phyloP scores from a whole-genome alignment of 2,329 filamentous ascomycete species.

The Whalleya microplaca region DNA sequence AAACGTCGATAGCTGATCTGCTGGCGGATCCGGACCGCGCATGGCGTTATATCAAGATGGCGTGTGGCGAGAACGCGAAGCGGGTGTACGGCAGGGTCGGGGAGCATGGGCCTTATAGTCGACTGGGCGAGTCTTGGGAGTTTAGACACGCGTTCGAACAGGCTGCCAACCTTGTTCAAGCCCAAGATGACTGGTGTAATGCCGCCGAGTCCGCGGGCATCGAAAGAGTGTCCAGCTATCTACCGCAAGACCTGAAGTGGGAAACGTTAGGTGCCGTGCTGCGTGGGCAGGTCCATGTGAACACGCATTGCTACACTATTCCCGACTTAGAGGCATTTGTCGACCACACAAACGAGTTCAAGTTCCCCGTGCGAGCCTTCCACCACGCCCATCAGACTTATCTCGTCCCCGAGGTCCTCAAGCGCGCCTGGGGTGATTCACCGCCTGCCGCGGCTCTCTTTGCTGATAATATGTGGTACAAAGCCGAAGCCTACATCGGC shows the following conservation, averaged over 20 bases:
- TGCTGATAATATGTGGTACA: slow-evolving; percentile 75
- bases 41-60: slow-evolving; percentile 78
- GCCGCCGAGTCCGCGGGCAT: slow-evolving; percentile 55
- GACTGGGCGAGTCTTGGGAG: slow-evolving; percentile 71
- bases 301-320: slow-evolving; percentile 73
- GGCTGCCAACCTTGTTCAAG: slow-evolving; percentile 57
- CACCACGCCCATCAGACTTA: slow-evolving; percentile 72
- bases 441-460: slow-evolving; percentile 66
- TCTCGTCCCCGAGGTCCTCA: slow-evolving; percentile 67
- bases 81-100: slow-evolving; percentile 60
- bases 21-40: slow-evolving; percentile 67
- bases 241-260: slow-evolving; percentile 66
- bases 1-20: slow-evolving; percentile 66
- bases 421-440: slow-evolving; percentile 57
- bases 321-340: slow-evolving; percentile 72
- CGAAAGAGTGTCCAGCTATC: slow-evolving; percentile 57
- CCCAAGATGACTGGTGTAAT: slow-evolving; percentile 71
- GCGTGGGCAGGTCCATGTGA: slow-evolving; percentile 69
- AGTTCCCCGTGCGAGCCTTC: slow-evolving; percentile 67
- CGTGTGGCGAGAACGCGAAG: slow-evolving; percentile 73
- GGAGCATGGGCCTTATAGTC: slow-evolving; percentile 58
- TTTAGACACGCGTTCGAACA: slow-evolving; percentile 71
- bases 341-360: slow-evolving; percentile 72
- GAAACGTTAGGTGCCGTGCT: slow-evolving; percentile 66
- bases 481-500: slow-evolving; percentile 66